These are phyloP conservation scores for Hypoxylon fragiforme DNA, from an alignment of 495 filamentous ascomycete species.

Conservation along the genomic window DNA sequence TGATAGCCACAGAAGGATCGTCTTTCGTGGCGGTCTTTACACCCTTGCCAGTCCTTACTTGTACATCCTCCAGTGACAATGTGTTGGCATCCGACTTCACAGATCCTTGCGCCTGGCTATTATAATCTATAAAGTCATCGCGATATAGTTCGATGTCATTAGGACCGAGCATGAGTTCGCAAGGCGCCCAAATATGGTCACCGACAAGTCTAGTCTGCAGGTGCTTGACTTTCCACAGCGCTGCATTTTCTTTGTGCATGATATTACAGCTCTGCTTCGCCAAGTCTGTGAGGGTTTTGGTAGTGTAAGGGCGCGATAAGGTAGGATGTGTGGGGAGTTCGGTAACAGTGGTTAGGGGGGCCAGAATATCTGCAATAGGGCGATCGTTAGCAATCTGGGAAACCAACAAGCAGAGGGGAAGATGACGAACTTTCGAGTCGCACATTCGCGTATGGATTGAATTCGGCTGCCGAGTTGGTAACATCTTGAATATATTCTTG, in stretches of 20 bases:
- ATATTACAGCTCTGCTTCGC: constrained; percentile 66
- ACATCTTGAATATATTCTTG: constrained; percentile 65
- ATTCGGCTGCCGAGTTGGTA: constrained; percentile 69
- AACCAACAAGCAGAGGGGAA: background rate
- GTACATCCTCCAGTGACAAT: constrained; percentile 18
- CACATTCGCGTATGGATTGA: constrained; percentile 81
- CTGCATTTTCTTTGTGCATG: constrained; percentile 73
- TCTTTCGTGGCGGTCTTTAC: constrained; percentile 9
- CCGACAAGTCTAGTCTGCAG: constrained; percentile 77
- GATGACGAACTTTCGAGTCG: constrained; percentile 75
- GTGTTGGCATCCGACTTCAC: constrained; percentile 26
- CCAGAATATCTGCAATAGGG: constrained; percentile 68
- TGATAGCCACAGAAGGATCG: background rate
- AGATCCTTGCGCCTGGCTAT: constrained; percentile 24
- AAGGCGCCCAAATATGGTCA: constrained; percentile 78
- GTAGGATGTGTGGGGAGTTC: constrained; percentile 85
- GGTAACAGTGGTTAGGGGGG: constrained; percentile 82
- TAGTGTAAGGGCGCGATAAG: constrained; percentile 78
- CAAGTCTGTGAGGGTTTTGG: constrained; percentile 79
- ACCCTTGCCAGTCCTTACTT: constrained; percentile 16
- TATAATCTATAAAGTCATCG: constrained; percentile 38
- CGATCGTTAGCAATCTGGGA: constrained; percentile 25
- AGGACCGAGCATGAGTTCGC: constrained; percentile 61
- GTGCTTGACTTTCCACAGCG: constrained; percentile 76
- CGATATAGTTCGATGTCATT: constrained; percentile 57